Base-by-base conservation (phyloP, 352 stramenopile genomes). In the Phytophthora cryptogea region DNA sequence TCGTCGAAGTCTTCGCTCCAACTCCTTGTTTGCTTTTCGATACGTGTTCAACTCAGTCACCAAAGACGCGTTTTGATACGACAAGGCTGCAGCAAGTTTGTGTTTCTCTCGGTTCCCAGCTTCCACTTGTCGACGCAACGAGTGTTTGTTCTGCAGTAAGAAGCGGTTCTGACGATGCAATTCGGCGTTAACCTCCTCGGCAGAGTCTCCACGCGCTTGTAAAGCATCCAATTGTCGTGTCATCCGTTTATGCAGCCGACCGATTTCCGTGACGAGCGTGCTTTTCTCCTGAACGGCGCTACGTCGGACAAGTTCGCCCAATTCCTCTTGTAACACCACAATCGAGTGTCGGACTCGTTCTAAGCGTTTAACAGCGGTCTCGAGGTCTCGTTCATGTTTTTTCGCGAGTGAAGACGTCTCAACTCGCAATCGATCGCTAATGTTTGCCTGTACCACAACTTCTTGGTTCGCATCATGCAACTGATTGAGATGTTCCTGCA, bases 91-190 rank as follows among this genome's bases (percentile, higher is more conserved):
- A 30, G 76, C 77, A 9, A 94, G 70, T 54, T 94, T 90, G 63
- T 86, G 78, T 31, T 88, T 87, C 31, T 92, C 82, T 44, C 79
- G 74, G 44, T 71, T 72, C 1, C 71, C 68, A 27, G 78, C 62
- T n/a, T 90, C 80, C 27, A 89, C 73, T 40, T 91, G 82, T 1
- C 73, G 62, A 9, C 80, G 76, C 32, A 91, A 39, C n/a, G 90
- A 78, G 30, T 89, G 77, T 44, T 89, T 89, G 46, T 88, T 85
- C 49, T 88, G 82, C 13, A 91, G 54, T 16, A 92, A 58, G 43
- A 89, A 94, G 8, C 54, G 71, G 41, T 90, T 94, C 44, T 94
- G 82, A 6, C 84, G 74, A 47, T 91, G 78, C 0, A 94, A 39
- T 55, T 94, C 84, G 0, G 76, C 68, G 23, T 78, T 89, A 1